Percentiles rank a stretch among this genome's conserved stretches.
phyloP scores from a whole-genome alignment of 2,329 filamentous ascomycete genomes.

The Thelonectria blattea region DNA sequence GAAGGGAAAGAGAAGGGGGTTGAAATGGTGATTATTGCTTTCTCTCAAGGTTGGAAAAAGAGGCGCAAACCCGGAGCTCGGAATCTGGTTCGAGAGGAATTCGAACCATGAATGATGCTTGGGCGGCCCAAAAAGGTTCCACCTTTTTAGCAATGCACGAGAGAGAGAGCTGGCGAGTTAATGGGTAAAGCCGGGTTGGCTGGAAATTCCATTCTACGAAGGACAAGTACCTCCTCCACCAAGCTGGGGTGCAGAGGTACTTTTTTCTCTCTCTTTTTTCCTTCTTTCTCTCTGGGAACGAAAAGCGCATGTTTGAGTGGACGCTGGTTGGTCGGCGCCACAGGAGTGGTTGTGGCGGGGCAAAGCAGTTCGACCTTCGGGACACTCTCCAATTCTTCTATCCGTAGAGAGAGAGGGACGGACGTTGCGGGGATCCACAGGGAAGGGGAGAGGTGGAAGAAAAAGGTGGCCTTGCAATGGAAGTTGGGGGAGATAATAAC shows the following conservation, averaged over 20 bases:
- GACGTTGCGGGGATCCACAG: background rate
- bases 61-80: background rate
- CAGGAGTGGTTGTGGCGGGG: slow-evolving; percentile 36
- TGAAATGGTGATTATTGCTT: background rate
- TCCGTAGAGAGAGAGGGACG: too few relatives aligned
- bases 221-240: slow-evolving; percentile 19
- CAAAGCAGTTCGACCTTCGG: background rate
- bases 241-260: too few relatives aligned
- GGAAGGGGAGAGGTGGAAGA: background rate
- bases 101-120: slow-evolving; percentile 13
- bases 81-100: slow-evolving; percentile 9
- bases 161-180: slow-evolving; percentile 15
- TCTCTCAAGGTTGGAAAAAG: background rate
- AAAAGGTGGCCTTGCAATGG: background rate
- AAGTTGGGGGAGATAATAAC: too few relatives aligned
- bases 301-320: background rate
- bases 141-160: slow-evolving; percentile 20
- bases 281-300: background rate
- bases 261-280: too few relatives aligned
- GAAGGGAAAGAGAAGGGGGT: background rate
- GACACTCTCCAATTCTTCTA: too few relatives aligned
- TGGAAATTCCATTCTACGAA: background rate
- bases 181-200: slow-evolving; percentile 36
- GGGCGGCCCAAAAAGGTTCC: slow-evolving; percentile 14
- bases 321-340: slow-evolving; percentile 30